These are phyloP conservation scores for Galium porrigens DNA, from an alignment of 305 asterid genomes.

Conservation along the genomic window DNA sequence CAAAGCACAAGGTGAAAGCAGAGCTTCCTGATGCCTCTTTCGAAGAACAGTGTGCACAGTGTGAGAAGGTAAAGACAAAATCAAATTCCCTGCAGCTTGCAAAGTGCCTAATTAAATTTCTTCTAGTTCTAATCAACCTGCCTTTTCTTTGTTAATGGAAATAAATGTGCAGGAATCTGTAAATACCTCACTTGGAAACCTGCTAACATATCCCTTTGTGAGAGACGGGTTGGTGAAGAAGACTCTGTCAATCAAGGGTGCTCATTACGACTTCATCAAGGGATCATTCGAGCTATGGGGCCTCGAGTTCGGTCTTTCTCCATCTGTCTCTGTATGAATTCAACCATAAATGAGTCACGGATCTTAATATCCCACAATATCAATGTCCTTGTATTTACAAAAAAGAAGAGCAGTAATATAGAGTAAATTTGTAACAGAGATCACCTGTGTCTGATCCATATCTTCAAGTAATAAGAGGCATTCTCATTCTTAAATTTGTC, in stretches of 20 bases:
- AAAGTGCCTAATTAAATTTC: background rate
- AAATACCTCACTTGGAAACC: slow-evolving; percentile 77
- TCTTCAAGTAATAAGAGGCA: slow-evolving; percentile 1
- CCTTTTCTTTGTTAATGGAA: background rate
- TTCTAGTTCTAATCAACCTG: background rate
- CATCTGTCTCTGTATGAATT: slow-evolving; percentile 61
- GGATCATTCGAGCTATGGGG: slow-evolving; percentile 89
- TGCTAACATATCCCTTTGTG: slow-evolving; percentile 76
- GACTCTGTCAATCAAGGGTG: slow-evolving; percentile 69
- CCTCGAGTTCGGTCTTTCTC: slow-evolving; percentile 54
- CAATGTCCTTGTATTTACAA: slow-evolving; percentile 22
- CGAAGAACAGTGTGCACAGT: background rate
- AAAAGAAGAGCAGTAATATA: slow-evolving; percentile 13
- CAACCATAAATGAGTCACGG: slow-evolving; percentile 22
- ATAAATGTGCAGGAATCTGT: slow-evolving; percentile 62
- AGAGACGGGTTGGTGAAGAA: slow-evolving; percentile 69
- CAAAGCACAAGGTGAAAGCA: background rate
- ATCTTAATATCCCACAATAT: slow-evolving; percentile 21
- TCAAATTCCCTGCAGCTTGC: slow-evolving; percentile 35
- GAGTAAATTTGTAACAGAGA: slow-evolving; percentile 21
- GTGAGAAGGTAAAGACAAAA: slow-evolving; percentile 28
- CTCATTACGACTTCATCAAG: slow-evolving; percentile 60
- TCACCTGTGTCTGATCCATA: background rate
- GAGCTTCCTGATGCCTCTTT: background rate
- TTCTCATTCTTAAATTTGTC: slow-evolving; percentile 17